A percentile compares a stretch with the other conserved stretches of the same genome.
phyloP scores from a whole-genome alignment of 2,329 filamentous ascomycete genomes.

The Monilinia polystroma region DNA sequence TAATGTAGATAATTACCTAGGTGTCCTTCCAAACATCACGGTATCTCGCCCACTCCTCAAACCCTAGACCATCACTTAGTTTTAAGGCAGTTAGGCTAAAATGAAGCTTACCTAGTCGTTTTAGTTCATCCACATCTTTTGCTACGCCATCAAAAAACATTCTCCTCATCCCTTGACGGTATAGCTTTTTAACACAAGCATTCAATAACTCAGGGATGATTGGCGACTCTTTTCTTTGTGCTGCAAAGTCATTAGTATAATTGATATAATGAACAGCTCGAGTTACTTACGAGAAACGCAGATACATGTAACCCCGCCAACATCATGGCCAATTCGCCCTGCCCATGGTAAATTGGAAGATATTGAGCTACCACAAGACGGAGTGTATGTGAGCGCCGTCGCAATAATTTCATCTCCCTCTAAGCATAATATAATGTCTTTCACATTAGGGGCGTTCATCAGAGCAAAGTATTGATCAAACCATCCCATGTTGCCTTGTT shows the following conservation, averaged over 20 bases:
- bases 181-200: constrained; percentile 50
- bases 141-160: constrained; percentile 58
- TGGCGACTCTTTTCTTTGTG: constrained; percentile 42
- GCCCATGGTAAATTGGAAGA: constrained; percentile 58
- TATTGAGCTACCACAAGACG: constrained; percentile 47
- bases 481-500: constrained; percentile 54
- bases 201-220: constrained; percentile 55
- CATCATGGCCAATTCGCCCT: constrained; percentile 48
- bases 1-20: constrained; percentile 19
- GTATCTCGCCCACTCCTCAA: constrained; percentile 58
- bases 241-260: constrained; percentile 26
- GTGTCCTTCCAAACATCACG: constrained; percentile 52
- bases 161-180: constrained; percentile 50
- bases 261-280: background rate
- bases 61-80: constrained; percentile 45
- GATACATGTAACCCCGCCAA: constrained; percentile 61
- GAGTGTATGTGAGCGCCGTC: constrained; percentile 54
- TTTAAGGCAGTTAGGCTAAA: background rate
- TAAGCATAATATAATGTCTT: constrained; percentile 55
- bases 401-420: constrained; percentile 52
- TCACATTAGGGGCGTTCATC: constrained; percentile 48
- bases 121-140: constrained; percentile 51
- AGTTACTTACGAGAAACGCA: constrained; percentile 53
- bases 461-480: constrained; percentile 58
- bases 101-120: constrained; percentile 50